These are phyloP conservation scores for Candida nitratophila DNA, from an alignment of 805 yeast species.

Conservation along the genomic window DNA sequence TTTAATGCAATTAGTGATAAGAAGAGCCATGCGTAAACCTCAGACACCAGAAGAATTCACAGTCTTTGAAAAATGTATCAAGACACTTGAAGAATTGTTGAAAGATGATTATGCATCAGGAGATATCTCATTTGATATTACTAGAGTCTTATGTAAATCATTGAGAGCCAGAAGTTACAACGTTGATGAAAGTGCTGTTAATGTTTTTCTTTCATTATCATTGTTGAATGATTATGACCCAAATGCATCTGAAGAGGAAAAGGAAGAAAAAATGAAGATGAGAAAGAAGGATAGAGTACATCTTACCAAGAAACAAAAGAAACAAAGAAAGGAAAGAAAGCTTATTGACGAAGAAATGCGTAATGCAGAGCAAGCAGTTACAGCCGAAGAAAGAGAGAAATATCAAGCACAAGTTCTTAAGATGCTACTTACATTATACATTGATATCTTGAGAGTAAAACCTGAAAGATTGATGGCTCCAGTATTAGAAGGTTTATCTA, in stretches of 20 bases:
- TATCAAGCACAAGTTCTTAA: slow-evolving; percentile 81
- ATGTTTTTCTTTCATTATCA: slow-evolving; percentile 61
- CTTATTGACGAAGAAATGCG: slow-evolving; percentile 85
- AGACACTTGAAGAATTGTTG: slow-evolving; percentile 62
- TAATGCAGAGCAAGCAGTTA: slow-evolving; percentile 79
- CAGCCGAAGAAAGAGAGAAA: slow-evolving; percentile 80
- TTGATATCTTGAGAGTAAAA: slow-evolving; percentile 64
- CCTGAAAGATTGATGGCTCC: slow-evolving; percentile 69
- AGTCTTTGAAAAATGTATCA: slow-evolving; percentile 51
- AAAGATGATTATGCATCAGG: slow-evolving; percentile 76
- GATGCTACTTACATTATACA: slow-evolving; percentile 60
- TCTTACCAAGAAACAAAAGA: slow-evolving; percentile 83
- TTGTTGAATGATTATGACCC: slow-evolving; percentile 71
- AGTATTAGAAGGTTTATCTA: slow-evolving; percentile 85
- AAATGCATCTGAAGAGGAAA: slow-evolving; percentile 41
- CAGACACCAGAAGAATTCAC: slow-evolving; percentile 36
- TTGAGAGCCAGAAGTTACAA: slow-evolving; percentile 66
- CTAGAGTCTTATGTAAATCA: slow-evolving; percentile 60
- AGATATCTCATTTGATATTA: slow-evolving; percentile 67
- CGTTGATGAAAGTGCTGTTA: slow-evolving; percentile 78
- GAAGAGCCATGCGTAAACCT: slow-evolving; percentile 61
- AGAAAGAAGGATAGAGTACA: slow-evolving; percentile 87
- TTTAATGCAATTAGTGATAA: slow-evolving; percentile 56
- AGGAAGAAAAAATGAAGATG: slow-evolving; percentile 39
- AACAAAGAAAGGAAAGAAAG: slow-evolving; percentile 78